Evolutionary conservation across 1,284 basidiomycete species (phyloP).

Genomic region (Apiotrichum brassicae): DNA sequence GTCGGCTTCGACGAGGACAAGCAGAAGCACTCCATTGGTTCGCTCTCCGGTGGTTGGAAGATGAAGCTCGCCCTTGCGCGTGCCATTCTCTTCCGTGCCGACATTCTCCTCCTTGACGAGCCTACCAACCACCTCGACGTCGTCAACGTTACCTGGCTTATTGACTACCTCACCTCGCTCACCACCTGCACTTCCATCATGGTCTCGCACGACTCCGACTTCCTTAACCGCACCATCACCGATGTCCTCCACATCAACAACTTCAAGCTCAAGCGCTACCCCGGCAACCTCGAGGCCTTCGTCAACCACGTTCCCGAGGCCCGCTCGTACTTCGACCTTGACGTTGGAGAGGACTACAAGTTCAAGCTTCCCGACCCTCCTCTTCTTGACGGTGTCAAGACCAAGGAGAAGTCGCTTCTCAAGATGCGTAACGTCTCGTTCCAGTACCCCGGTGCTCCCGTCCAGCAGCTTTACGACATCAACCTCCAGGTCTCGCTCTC

Average conservation of each 20-base stretch:
- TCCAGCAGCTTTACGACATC: slow-evolving; percentile 91
- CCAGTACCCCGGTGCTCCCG: slow-evolving; percentile 81
- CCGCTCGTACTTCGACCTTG: slow-evolving; percentile 94
- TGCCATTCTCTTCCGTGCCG: slow-evolving; percentile 98
- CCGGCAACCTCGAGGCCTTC: slow-evolving; percentile 94
- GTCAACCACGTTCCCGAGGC: slow-evolving; percentile 93
- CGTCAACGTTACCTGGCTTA: slow-evolving; percentile 93
- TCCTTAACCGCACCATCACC: slow-evolving; percentile 98
- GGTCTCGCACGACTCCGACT: slow-evolving; percentile 96
- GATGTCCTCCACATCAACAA: slow-evolving; percentile 98
- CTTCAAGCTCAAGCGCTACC: slow-evolving; percentile 97
- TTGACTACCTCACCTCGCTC: slow-evolving; percentile 84
- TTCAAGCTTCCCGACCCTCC: slow-evolving; percentile 95
- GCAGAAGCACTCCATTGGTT: slow-evolving; percentile 78
- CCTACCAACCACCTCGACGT: slow-evolving; percentile 98
- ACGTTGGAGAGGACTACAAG: slow-evolving; percentile 89
- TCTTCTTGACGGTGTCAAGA: slow-evolving; percentile 98
- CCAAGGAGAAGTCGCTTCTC: slow-evolving; percentile 93
- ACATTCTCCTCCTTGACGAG: slow-evolving; percentile 93
- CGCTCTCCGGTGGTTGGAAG: slow-evolving; percentile 99
- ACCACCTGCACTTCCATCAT: slow-evolving; percentile 94
- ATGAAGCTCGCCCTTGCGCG: slow-evolving; percentile 99
- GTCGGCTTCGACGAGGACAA: slow-evolving; percentile 88
- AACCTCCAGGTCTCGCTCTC: slow-evolving; percentile 93
- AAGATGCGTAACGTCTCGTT: slow-evolving; percentile 98